Evolutionary conservation across 2,329 filamentous ascomycete species (phyloP).

Genomic region (Aciculosporium take): DNA sequence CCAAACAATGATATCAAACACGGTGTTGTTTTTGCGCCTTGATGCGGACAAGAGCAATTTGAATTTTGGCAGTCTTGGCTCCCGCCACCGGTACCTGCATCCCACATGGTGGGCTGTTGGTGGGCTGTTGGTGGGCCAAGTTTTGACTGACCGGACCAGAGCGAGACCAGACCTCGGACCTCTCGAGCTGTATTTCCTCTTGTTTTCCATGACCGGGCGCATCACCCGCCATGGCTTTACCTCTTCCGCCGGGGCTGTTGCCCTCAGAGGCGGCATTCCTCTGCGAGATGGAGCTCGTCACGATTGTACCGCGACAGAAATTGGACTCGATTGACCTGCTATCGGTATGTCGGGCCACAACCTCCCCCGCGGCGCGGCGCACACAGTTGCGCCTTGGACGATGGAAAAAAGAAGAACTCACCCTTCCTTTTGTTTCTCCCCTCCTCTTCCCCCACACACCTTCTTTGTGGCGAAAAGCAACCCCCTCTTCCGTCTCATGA

Average conservation of each 20-base stretch:
- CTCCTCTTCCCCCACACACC: not conserved
- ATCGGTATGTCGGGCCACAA: constrained; percentile 46
- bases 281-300: constrained; percentile 95
- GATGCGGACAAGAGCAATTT: too few species aligned
- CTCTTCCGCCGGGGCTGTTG: constrained; percentile 45
- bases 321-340: constrained; percentile 77
- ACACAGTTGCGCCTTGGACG: too few species aligned
- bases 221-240: constrained; percentile 29
- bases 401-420: too few species aligned
- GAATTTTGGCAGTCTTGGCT: too few species aligned
- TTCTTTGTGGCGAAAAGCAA: not conserved
- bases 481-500: too few species aligned
- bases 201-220: too few species aligned
- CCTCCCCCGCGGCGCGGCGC: not conserved
- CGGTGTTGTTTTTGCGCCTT: not conserved
- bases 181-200: too few species aligned
- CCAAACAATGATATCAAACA: not conserved
- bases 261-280: constrained; percentile 85
- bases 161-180: too few species aligned
- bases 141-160: too few species aligned
- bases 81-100: not conserved
- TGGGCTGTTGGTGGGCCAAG: too few species aligned
- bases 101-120: too few species aligned
- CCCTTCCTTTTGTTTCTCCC: not conserved
- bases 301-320: constrained; percentile 78